Evolutionary conservation across 2,329 filamentous ascomycete genomes (phyloP), one percentile per base, ranked within the genome.

Genomic region (Alternaria triticina): DNA sequence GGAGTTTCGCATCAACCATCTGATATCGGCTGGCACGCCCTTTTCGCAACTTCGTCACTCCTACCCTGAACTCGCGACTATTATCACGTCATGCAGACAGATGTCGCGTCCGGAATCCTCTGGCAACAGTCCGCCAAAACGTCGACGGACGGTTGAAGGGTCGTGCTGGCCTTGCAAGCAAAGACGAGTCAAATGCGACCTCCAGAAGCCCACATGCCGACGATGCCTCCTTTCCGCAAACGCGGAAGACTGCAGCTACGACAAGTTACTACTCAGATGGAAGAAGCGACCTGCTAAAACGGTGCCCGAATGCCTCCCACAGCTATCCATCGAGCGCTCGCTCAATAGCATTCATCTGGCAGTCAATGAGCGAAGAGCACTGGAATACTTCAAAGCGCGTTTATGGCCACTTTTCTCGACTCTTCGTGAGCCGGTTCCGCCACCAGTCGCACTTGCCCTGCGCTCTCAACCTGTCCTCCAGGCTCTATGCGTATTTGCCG

Each of bases 341-440:
- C 49, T 62, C 27, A 52, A 59, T 28, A 57, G 25, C 44, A 50
- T 40, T 5, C 49, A 50, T 20, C 28, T 68, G 46, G 61, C 64
- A 23, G 27, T 57, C 13, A 62, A 68, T 36, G 66, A 68, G 33
- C 65, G 57, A 36, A 67, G 47, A 52, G 61, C 66, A 22, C 20
- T 68, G 11, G 66, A 68, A 30, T 67, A 68, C 45, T 68, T 68
- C 55, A 54, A 54, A 40, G 64, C 36, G 5, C 64, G 66, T 8
- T 27, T 68, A 23, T 68, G 66, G 66, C 66, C 66, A 15, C 54
- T 67, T 15, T 55, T 68, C 22, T 64, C 61, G 4, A 68, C 64
- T n/a, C 36, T 56, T 13, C 43, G 54, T 20, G 44, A 67, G 44
- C 64, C 64, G 27, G 59, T 56, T 40, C 54, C 61, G 15, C 58